Evolutionary conservation across 2,329 filamentous ascomycete species (phyloP), one percentile per base, ranked within the genome.

Genomic region (Botrytis elliptica): DNA sequence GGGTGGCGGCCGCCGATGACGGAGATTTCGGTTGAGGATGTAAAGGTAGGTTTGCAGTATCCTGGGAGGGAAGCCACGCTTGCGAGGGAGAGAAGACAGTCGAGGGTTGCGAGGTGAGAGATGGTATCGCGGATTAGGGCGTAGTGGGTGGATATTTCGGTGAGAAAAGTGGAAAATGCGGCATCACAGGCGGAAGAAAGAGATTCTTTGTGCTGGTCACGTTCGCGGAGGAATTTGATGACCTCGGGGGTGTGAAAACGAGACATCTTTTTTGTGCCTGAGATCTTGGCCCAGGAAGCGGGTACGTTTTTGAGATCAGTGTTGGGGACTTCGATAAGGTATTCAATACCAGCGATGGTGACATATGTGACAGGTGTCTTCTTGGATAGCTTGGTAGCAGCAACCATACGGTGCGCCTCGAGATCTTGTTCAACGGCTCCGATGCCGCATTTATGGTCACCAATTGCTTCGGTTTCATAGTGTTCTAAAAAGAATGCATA

Each of bases 201-300:
- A 3, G 93, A 92, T 83, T 99, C 96, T 80, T 95, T 97, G 83
- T 98, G 93, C 79, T 98, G 95, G 81, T 98, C 96, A 62, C 96
- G 90, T 83, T 98, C 94, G 60, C 91, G 90, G 29, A 97, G 88
- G 78, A 97, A 87, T 75, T 90, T 89, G 67, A 97, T 87, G 38
- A 98, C 93, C 78, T 97, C 92, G 7, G 96, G 96, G 0, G 96
- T 96, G 83, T 99, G 96, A 82, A 98, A 99, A 74, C 96, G 91
- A 0, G 94, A 95, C 8, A 95, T 85, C 79, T 93, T 94, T 82
- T 98, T 98, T 10, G 96, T 99, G 68, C 95, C 95, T 73, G 92
- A 97, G 79, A 98, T 93, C 83, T 99, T 98, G 76, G 89, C 87
- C 96, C 96, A 99, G 0, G 93, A 97, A 6, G 96, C 95, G 0